Base-by-base conservation (phyloP, 2,329 filamentous ascomycete genomes). In the Exophiala mesophila region DNA sequence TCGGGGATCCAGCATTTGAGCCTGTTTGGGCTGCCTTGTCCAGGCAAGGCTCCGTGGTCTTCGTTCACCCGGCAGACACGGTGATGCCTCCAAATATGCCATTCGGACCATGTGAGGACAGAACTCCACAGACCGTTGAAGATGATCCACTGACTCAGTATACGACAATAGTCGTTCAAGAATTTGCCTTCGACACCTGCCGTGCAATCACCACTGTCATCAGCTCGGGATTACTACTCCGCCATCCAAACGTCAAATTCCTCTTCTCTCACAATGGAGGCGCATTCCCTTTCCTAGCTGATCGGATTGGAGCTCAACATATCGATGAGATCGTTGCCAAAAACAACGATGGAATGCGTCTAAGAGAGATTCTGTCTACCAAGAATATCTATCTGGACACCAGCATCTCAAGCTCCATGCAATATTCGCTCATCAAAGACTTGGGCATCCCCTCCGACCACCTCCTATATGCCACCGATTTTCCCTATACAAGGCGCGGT, bases 261-360 rank as follows among this genome's bases (percentile, higher is more conserved):
- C 5, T 36, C 19, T 36, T 36, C 15, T 36, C 33, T 4, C 33
- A 36, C 33, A 36, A 36, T 18, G 33, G 33, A 5, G 33, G 33
- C 5, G 33, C 33, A 13, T 36, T 36, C 5, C 33, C 33, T 12
- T 36, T 19, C 17, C 33, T 36, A 10, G 33, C 33, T 12, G 33
- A 36, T 21, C 33, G 33, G 4, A 36, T 36, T 13, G 33, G 33
- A 7, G 19, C 15, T 4, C 33, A 36, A 18, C 33, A 36, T 18
- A 36, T 21, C 33, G 33, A 36, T 13, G 19, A 36, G 9, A 18
- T 36, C 10, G 17, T 36, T 5, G 33, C 19, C 4, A 36, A 36
- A 17, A 21, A 18, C 33, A 36, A 36, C 15, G 33, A 18, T 5
- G 33, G 33, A 7, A 13, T 36, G 6, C 5, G 16, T 7, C 15